phyloP scores from a whole-genome alignment of 2,329 filamentous ascomycete species.

The Ascochyta viciae-villosae region DNA sequence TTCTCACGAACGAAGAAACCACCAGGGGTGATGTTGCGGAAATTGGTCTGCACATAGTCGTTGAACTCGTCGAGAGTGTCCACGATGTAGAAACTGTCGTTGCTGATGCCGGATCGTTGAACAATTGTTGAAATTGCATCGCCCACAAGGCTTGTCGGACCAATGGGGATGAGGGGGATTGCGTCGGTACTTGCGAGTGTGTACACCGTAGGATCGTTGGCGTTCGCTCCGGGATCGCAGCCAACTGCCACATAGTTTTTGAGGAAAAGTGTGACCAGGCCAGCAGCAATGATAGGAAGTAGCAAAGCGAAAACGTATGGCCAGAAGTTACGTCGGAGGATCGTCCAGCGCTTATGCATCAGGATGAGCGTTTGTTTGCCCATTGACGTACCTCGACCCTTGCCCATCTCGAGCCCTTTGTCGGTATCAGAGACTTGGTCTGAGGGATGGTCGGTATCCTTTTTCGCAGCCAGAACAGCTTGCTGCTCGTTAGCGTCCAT shows the following conservation, averaged over 20 bases:
- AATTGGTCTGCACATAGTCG: conserved; percentile 66
- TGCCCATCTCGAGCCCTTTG: conserved; percentile 59
- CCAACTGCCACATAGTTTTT: conserved; percentile 61
- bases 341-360: conserved; percentile 77
- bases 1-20: conserved; percentile 77
- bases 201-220: conserved; percentile 42
- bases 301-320: conserved; percentile 77
- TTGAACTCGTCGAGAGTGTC: conserved; percentile 74
- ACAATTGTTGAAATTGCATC: conserved; percentile 37
- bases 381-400: conserved; percentile 74
- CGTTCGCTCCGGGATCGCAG: conserved; percentile 51
- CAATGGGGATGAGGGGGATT: conserved; percentile 49
- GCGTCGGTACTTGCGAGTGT: conserved; percentile 33
- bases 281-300: conserved; percentile 80
- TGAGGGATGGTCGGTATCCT: conserved; percentile 33
- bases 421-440: conserved; percentile 42
- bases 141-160: conserved; percentile 47
- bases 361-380: conserved; percentile 74
- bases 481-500: conserved; percentile 34
- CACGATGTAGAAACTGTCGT: conserved; percentile 58
- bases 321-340: conserved; percentile 79
- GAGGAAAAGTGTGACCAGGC: conserved; percentile 79
- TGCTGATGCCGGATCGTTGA: conserved; percentile 31
- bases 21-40: conserved; percentile 74
- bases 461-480: conserved; percentile 23